Base-by-base conservation (phyloP, 352 stramenopile genomes). In the Globisporangium mamillatum region DNA sequence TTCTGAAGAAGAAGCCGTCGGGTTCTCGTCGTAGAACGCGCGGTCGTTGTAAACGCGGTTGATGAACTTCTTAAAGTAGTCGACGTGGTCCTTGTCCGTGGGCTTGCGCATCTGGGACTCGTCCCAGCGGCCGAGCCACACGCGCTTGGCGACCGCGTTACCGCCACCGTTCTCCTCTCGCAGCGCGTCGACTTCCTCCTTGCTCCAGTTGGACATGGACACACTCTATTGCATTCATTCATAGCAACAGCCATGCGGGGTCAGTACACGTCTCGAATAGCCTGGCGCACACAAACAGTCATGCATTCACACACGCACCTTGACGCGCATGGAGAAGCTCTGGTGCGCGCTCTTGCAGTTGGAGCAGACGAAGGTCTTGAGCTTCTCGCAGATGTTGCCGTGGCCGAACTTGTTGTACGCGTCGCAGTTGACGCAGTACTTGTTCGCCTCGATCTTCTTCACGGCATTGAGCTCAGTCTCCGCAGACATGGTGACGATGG, bases 311-410 rank as follows among this genome's bases (percentile, higher is more conserved):
- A 32, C 6, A 63, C 54, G 1, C 63, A 84, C 89, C 75, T 98
- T 99, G 76, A 97, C 97, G 81, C 95, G 92, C 75, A 98, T 93
- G 50, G 82, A 96, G 69, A 92, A 97, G 70, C 93, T 97, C 79
- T 98, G 93, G 75, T 99, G 95, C 14, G 90, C 93, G 53, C 87
- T 94, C 81, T 99, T 99, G 81, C 95, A 99, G 68, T 95, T 86
- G 71, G 93, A 93, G 79, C 95, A 99, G 27, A 98, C 91, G 77
- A 98, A 99, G 64, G 88, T 93, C 63, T 77, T 94, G 70, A 91
- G 86, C 76, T 97, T 97, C 67, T 97, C 93, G 79, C 92, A 98
- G 44, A 98, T 79, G 61, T 96, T 98, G 57, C 81, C 81, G 72
- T 97, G 96, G 41, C 95, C 95, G 83, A 98, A 98, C 77, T 93